Base-by-base conservation (phyloP, 306 rosid genomes). In the Oemleria cerasiformis region DNA sequence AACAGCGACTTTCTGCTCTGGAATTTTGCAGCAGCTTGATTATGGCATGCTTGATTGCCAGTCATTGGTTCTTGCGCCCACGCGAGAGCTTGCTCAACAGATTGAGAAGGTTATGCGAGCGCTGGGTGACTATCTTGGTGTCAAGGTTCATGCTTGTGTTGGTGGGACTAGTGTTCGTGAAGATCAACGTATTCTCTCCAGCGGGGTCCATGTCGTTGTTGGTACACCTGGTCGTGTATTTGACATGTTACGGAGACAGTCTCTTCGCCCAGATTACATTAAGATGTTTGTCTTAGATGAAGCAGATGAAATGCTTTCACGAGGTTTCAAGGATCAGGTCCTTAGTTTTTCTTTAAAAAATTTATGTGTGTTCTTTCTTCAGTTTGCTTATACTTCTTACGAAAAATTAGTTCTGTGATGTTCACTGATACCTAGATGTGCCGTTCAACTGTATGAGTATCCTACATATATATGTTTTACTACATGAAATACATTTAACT, bases 291-390 rank as follows among this genome's bases (percentile, higher is more conserved):
- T 88, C 59, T 77, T 88, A 36, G 92, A 88, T 72, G 92, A 89
- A 81, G 92, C 92, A 4, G 92, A 89, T 83, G 96, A 89, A 76
- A 86, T 89, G 96, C 96, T 86, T 67, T 89, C 90, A 60, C 81
- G 86, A 62, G 96, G 92, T 60, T 89, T 89, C 87, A 89, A 86
- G 86, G 96, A 86, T 74, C 92, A 86, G 96, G 96, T 88, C 16
- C 57, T 36, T 61, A 57, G 10, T 50, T 42, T 75, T 43, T 9
- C 60, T 60, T 41, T 9, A 5, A 9, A 30, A 1, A 30, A 3
- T 45, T 15, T 39, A 7, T 47, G 40, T 74, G 16, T n/a, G 16
- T 44, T 67, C 51, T 50, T 62, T 57, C 58, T 59, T 65, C 51
- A 14, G 40, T 45, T 41, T 71, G 48, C 40, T 56, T 34, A 7